A percentile compares a stretch with the other conserved stretches of the same genome.
Conservation (phyloP, 2,329 filamentous ascomycete genomes). For the Paecilomyces dactylethromorphus region DNA sequence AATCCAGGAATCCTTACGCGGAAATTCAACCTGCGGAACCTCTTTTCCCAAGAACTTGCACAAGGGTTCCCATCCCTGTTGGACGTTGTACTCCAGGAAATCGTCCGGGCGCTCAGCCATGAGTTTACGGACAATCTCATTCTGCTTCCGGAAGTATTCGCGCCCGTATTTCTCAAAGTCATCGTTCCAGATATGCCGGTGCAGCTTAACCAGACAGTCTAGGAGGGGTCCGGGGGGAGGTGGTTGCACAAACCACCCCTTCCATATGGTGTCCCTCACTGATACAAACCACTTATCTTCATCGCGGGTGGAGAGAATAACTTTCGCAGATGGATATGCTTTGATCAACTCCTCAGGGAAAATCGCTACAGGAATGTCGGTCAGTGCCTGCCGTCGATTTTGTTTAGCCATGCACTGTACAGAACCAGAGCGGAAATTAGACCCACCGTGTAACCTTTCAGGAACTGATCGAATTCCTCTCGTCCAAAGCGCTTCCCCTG, state of each 20-base stretch:
- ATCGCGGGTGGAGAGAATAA: constrained; percentile 16
- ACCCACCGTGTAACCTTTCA: not conserved
- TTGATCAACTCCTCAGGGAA: constrained; percentile 17
- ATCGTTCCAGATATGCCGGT: constrained; percentile 49
- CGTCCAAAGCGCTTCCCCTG: not conserved
- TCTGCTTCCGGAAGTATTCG: constrained; percentile 33
- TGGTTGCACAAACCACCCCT: not conserved
- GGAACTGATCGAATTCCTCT: not conserved
- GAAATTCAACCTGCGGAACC: constrained; percentile 1
- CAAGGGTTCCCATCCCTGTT: constrained; percentile 42
- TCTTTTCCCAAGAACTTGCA: constrained; percentile 39
- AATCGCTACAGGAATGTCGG: constrained; percentile 10
- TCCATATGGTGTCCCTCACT: not conserved
- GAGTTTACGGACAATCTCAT: constrained; percentile 36
- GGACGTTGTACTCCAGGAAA: constrained; percentile 39
- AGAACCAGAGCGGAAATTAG: too few relatives aligned
- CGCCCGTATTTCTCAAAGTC: constrained; percentile 39
- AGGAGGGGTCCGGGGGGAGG: not conserved
- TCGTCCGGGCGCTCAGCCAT: constrained; percentile 27
- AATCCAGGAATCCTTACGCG: not conserved
- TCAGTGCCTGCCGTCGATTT: not conserved
- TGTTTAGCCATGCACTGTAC: not conserved
- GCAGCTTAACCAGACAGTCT: not conserved
- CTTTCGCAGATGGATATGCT: constrained; percentile 19
- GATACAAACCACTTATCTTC: constrained; percentile 17